Base-by-base conservation (phyloP, 495 filamentous ascomycete species). In the Physcia stellaris region DNA sequence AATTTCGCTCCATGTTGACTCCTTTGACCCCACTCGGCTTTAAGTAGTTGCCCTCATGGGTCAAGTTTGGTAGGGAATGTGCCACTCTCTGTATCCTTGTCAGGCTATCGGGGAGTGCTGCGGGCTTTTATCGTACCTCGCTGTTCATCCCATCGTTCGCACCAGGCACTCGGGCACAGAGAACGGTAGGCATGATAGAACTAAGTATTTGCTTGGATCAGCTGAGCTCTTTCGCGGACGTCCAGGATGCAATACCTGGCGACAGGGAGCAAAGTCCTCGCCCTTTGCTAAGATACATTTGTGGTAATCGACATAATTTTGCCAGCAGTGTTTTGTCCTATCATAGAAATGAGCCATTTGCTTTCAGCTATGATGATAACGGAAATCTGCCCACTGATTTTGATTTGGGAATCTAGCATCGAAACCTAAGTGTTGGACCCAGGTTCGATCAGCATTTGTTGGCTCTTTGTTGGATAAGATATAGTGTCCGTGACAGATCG, bases 271-370 rank as follows among this genome's bases (percentile, higher is more conserved):
- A 62, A 96, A 99, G 59, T 96, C 92, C 68, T 99, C 92, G 61
- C 92, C 92, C 75, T 96, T 96, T 61, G 87, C 88, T 58, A 81
- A 66, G 61, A 93, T 80, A 68, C 92, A 99, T 74, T 96, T 99
- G 77, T 99, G 79, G 74, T 99, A 96, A 66, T 99, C 92, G 71
- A 99, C 92, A 66, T 99, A 99, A 73, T 98, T 90, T 57, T 94
- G 87, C 87, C 87, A 94, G 82, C 85, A 95, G 63, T 82, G 77
- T 67, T 82, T 80, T 58, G 77, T 80, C 60, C 71, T 75, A 37
- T 2, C 22, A 21, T 32, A 10, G 6, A 13, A 29, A 40, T 48
- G 6, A 45, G 32, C 13, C 16, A n/a, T 10, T n/a, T 13, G n/a
- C 13, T 22, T 18, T 1, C 5, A 23, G 13, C 16, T 3, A 23